phyloP scores from a whole-genome alignment of 257 asterid species.

The Scutellaria minor region DNA sequence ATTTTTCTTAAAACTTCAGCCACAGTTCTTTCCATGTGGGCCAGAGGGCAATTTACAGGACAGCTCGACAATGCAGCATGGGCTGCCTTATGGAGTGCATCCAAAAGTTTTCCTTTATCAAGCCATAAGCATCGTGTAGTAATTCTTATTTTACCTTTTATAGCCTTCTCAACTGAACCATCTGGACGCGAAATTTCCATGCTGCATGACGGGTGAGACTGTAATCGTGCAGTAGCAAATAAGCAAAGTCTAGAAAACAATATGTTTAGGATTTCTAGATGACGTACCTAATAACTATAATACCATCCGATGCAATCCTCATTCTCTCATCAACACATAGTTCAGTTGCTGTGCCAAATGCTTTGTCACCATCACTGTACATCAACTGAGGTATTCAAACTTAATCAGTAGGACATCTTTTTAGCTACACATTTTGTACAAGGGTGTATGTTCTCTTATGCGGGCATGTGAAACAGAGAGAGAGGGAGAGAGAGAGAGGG shows the following conservation, averaged over 20 bases:
- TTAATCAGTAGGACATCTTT: conserved; percentile 30
- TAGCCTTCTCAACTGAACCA: conserved; percentile 51
- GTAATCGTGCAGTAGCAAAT: conserved; percentile 32
- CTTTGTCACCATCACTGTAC: conserved; percentile 99
- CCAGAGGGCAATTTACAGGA: conserved; percentile 78
- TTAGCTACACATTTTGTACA: conserved; percentile 15
- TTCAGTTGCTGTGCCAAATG: conserved; percentile 93
- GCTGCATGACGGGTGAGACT: conserved; percentile 53
- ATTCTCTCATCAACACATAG: conserved; percentile 90
- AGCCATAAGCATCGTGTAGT: conserved; percentile 99
- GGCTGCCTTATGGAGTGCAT: conserved; percentile 94
- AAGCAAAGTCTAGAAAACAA: conserved; percentile 23
- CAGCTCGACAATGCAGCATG: conserved; percentile 96
- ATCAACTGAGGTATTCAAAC: conserved; percentile 68
- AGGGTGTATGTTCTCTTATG: conserved; percentile 9
- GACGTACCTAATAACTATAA: conserved; percentile 80
- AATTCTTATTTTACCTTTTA: conserved; percentile 93
- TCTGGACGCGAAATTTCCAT: conserved; percentile 95
- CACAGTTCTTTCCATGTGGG: conserved; percentile 92
- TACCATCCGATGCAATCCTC: conserved; percentile 94
- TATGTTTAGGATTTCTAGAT: conserved; percentile 11
- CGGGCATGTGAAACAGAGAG: background rate
- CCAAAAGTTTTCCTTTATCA: conserved; percentile 96
- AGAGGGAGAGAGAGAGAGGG: conserved; percentile 14
- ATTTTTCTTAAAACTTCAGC: conserved; percentile 89